Evolutionary conservation across 352 stramenopile species (phyloP), one percentile per base, ranked within the genome.

Genomic region (Globisporangium spiculum): DNA sequence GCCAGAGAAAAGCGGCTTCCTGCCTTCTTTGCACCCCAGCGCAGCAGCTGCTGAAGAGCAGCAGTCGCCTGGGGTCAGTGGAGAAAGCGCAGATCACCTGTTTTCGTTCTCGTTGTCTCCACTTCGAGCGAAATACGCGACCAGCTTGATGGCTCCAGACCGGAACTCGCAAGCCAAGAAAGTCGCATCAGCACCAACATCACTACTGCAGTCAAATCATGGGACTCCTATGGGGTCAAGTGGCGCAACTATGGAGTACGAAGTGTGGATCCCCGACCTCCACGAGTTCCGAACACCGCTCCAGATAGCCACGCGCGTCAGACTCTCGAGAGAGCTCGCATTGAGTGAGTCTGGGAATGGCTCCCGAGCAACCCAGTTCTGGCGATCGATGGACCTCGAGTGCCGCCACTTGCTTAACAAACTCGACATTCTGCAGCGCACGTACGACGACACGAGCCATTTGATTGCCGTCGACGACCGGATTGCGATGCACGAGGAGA

Each of bases 291-390:
- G 70, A 57, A 82, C 74, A 2, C 74, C 77, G 0, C 65, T 73
- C 12, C 76, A 85, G 60, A 80, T 86, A 26, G 62, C 63, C 12
- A 73, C 73, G 7, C 68, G 72, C 0, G 76, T 86, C 64, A 70
- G 76, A 32, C 68, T 79, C 16, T 53, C 61, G 12, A 70, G 74
- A 10, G 62, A 76, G 12, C 22, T 79, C 36, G 66, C 10, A 38
- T 12, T 54, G 3, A 61, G 69, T 20, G 69, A 26, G 38, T 30
- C 53, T 22, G 14, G 44, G 7, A 44, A 44, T 27, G 16, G 12
- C 18, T 3, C 55, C 0, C 36, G 14, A 8, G 27, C 67, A 48
- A 3, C 7, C 12, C 41, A 24, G 32, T 16, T n/a, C 3, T 68
- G 63, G 63, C 48, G n/a, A 44, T 22, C 14, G 6, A 1, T 53